These are phyloP conservation scores for Fusarium temperatum DNA, from an alignment of 2,329 filamentous ascomycete species.

Conservation along the genomic window DNA sequence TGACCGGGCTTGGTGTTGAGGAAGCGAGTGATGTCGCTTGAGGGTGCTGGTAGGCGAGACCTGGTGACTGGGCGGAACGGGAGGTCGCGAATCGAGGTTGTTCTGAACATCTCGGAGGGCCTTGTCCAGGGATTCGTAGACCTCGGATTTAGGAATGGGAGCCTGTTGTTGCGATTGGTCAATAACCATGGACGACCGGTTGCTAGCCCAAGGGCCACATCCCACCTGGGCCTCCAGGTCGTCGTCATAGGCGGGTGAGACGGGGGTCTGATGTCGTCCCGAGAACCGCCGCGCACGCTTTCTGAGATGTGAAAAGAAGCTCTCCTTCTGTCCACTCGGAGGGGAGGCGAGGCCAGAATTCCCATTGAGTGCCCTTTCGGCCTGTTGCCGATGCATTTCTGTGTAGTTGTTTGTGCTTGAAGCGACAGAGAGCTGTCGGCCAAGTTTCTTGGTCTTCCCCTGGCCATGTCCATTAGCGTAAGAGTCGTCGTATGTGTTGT, in stretches of 20 bases:
- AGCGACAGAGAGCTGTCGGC: slow-evolving; percentile 89
- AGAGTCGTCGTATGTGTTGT: slow-evolving; percentile 66
- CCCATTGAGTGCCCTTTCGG: slow-evolving; percentile 89
- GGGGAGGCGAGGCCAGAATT: slow-evolving; percentile 79
- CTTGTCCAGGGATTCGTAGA: slow-evolving; percentile 69
- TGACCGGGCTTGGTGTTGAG: slow-evolving; percentile 69
- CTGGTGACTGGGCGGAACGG: slow-evolving; percentile 64
- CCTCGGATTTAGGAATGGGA: slow-evolving; percentile 62
- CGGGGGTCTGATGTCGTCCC: slow-evolving; percentile 84
- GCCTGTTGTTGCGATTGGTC: slow-evolving; percentile 65
- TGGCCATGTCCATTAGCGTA: slow-evolving; percentile 55
- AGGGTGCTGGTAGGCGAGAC: slow-evolving; percentile 59
- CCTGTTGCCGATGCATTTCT: slow-evolving; percentile 88
- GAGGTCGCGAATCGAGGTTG: slow-evolving; percentile 56
- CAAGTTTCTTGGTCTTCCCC: slow-evolving; percentile 89
- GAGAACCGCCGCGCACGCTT: slow-evolving; percentile 94
- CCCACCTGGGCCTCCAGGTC: slow-evolving; percentile 94
- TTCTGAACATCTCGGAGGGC: slow-evolving; percentile 65
- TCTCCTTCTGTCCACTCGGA: slow-evolving; percentile 84
- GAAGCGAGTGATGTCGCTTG: slow-evolving; percentile 73
- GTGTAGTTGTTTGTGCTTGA: slow-evolving; percentile 94
- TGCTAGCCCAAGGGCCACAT: slow-evolving; percentile 87
- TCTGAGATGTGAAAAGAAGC: slow-evolving; percentile 96
- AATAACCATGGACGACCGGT: slow-evolving; percentile 83
- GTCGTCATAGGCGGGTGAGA: slow-evolving; percentile 83